phyloP scores from a whole-genome alignment of 2,329 filamentous ascomycete genomes.

The Hypomyces rosellus region DNA sequence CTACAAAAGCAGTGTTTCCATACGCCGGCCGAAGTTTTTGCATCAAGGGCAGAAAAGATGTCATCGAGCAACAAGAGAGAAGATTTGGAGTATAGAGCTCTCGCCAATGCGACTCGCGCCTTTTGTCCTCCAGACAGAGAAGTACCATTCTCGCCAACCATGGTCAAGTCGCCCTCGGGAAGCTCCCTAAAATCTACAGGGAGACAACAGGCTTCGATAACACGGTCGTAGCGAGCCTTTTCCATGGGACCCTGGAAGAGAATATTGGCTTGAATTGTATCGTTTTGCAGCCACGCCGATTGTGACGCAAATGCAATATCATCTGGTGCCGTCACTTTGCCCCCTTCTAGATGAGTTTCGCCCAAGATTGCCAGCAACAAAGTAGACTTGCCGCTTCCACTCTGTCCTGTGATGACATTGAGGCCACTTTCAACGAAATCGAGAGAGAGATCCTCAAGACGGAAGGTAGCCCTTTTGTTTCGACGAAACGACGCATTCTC shows the following conservation, averaged over 20 bases:
- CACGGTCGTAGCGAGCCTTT: conserved; percentile 44
- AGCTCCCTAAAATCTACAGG: conserved; percentile 45
- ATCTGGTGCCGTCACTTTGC: conserved; percentile 40
- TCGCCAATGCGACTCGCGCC: conserved; percentile 49
- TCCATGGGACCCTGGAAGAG: conserved; percentile 48
- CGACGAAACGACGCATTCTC: conserved; percentile 42
- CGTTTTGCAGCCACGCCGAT: conserved; percentile 52
- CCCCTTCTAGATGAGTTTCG: conserved; percentile 45
- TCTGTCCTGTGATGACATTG: conserved; percentile 48
- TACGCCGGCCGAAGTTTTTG: conserved; percentile 49
- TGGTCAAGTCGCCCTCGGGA: conserved; percentile 43
- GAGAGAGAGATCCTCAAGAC: conserved; percentile 41
- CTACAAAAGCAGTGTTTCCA: conserved; percentile 54
- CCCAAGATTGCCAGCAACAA: conserved; percentile 48
- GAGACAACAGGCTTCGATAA: conserved; percentile 51
- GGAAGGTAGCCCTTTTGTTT: conserved; percentile 44
- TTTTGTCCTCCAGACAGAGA: conserved; percentile 52
- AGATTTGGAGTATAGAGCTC: conserved; percentile 51
- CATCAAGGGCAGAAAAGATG: conserved; percentile 53
- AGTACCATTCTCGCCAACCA: conserved; percentile 49
- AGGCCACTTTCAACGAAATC: conserved; percentile 48
- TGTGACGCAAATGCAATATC: conserved; percentile 54
- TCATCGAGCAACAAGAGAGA: conserved; percentile 52
- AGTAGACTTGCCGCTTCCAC: conserved; percentile 53
- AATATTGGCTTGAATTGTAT: conserved; percentile 49